phyloP scores from a whole-genome alignment of 305 asterid genomes.

The Solanum chacoense region DNA sequence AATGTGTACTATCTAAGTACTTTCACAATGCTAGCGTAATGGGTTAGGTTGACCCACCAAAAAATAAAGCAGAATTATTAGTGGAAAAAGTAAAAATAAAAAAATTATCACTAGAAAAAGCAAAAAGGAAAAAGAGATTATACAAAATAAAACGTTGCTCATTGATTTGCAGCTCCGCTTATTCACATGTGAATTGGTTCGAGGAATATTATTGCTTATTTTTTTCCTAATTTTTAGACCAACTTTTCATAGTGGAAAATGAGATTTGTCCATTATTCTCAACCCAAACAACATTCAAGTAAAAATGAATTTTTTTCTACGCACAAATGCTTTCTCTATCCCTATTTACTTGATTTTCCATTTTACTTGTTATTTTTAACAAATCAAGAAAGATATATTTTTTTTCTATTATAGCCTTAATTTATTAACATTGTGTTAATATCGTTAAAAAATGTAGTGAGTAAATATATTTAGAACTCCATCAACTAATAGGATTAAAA shows the following conservation, averaged over 20 bases:
- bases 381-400: fast-evolving
- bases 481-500: neutral
- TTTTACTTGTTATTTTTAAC: too few relatives aligned
- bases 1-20: neutral
- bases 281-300: neutral
- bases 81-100: neutral
- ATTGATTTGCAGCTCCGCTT: neutral
- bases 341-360: too few relatives aligned
- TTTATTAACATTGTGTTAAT: too few relatives aligned
- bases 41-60: neutral
- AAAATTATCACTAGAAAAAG: neutral
- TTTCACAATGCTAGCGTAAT: neutral
- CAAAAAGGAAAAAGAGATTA: neutral
- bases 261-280: neutral
- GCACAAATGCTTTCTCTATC: too few relatives aligned
- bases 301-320: neutral
- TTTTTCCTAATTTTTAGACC: neutral
- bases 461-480: neutral
- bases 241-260: neutral
- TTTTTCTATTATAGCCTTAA: neutral
- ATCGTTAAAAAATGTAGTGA: neutral
- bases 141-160: neutral
- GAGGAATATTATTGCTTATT: neutral
- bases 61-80: neutral
- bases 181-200: neutral